Percentiles rank a stretch among this genome's conserved stretches.
These are phyloP conservation scores for Brassica carinata DNA, from an alignment of 345 rosid genomes.

Conservation along the genomic window DNA sequence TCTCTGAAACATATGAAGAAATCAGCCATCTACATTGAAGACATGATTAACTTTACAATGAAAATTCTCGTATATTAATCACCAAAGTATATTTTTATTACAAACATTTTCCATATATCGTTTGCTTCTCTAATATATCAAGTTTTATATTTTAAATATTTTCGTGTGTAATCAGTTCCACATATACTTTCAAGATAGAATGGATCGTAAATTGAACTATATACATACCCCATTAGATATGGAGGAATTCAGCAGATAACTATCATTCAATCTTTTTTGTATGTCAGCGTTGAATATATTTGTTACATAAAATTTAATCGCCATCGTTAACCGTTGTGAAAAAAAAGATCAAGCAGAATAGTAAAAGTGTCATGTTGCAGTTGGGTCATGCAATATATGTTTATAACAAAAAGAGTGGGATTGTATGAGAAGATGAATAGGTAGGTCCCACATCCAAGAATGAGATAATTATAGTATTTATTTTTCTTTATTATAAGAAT, in stretches of 20 bases:
- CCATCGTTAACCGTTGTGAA: background rate
- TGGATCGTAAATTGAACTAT: background rate
- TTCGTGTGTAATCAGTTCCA: too few relatives aligned
- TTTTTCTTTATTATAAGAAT: background rate
- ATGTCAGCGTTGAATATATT: background rate
- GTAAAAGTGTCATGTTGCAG: conserved; percentile 8
- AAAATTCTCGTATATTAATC: too few relatives aligned
- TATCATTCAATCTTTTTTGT: background rate
- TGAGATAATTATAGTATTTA: background rate
- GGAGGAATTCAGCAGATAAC: background rate
- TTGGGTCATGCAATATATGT: conserved; percentile 29
- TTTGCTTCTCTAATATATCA: too few relatives aligned
- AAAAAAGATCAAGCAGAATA: background rate
- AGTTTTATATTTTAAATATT: too few relatives aligned
- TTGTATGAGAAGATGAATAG: background rate
- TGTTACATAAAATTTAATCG: background rate
- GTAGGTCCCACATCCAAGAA: conserved; percentile 20
- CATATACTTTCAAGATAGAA: background rate
- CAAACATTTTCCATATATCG: too few relatives aligned
- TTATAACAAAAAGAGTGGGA: conserved; percentile 26
- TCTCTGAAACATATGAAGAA: too few relatives aligned
- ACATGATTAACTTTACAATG: too few relatives aligned
- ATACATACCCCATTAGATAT: background rate
- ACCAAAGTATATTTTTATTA: too few relatives aligned
- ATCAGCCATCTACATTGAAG: too few relatives aligned